Evolutionary conservation across 1,139 yeast species (phyloP).

Genomic region (Zhuliangozyma blackwelliae): DNA sequence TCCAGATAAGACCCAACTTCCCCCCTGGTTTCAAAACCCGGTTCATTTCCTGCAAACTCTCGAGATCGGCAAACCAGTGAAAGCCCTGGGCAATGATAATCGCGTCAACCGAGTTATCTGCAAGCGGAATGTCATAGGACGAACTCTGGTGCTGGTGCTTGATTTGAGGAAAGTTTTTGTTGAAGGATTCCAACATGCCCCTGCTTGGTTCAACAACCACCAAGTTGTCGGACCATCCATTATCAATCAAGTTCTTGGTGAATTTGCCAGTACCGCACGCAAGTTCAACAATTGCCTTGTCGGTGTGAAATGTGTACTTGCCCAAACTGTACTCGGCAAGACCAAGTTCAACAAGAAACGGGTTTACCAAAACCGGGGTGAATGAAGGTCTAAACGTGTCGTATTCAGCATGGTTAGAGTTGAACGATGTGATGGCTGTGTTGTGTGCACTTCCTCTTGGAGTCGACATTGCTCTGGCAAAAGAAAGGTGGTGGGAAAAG

Average conservation of each 20-base stretch:
- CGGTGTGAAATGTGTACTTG: constrained; percentile 14
- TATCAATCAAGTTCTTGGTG: constrained; percentile 41
- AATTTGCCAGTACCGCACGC: constrained; percentile 70
- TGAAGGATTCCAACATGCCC: constrained; percentile 55
- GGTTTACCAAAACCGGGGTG: constrained; percentile 42
- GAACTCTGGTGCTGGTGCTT: constrained; percentile 31
- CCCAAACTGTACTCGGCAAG: constrained; percentile 16
- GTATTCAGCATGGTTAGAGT: constrained; percentile 50
- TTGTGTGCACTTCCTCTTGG: constrained; percentile 13
- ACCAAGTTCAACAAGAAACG: constrained; percentile 36
- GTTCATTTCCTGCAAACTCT: constrained; percentile 45
- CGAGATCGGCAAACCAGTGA: constrained; percentile 61
- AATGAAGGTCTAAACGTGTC: constrained; percentile 58
- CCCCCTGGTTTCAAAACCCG: constrained; percentile 50
- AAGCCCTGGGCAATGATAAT: constrained; percentile 63
- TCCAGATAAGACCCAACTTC: constrained; percentile 57
- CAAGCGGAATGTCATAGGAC: constrained; percentile 47
- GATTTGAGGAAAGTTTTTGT: constrained; percentile 44
- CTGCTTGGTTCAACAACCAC: constrained; percentile 54
- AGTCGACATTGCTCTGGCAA: too few relatives aligned
- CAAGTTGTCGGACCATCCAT: constrained; percentile 36
- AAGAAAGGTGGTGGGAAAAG: too few relatives aligned
- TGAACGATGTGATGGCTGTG: constrained; percentile 44
- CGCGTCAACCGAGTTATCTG: constrained; percentile 44
- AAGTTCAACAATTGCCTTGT: constrained; percentile 44